phyloP scores from a whole-genome alignment of 2,329 filamentous ascomycete species.

The Zymoseptoria crescenta region DNA sequence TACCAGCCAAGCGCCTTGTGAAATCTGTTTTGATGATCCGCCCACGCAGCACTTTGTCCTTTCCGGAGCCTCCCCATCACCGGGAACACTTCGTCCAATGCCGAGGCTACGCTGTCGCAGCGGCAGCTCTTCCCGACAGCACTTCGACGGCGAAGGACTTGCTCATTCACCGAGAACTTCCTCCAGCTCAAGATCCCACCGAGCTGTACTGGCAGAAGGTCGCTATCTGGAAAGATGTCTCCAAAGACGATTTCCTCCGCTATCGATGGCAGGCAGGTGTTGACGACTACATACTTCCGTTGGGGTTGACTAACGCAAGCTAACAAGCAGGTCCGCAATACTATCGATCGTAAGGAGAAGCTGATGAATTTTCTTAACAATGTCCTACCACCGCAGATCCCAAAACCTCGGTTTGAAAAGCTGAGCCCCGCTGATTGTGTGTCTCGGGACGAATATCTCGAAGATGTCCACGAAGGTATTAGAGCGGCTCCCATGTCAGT shows the following conservation, averaged over 20 bases:
- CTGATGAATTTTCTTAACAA: slow-evolving; percentile 44
- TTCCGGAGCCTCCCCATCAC: neutral
- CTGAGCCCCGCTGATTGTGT: slow-evolving; percentile 33
- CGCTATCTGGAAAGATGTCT: slow-evolving; percentile 40
- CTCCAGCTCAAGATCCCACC: neutral
- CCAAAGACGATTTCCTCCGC: slow-evolving; percentile 43
- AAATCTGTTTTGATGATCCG: neutral
- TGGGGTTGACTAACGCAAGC: neutral
- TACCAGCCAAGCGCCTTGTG: neutral
- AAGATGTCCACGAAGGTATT: slow-evolving; percentile 48
- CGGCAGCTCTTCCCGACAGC: neutral
- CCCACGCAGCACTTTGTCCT: neutral
- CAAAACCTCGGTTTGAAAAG: slow-evolving; percentile 25
- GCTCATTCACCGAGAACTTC: neutral
- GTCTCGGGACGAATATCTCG: slow-evolving; percentile 47
- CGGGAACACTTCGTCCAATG: neutral
- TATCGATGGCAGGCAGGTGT: slow-evolving; percentile 50
- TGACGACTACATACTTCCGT: neutral
- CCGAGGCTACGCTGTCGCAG: neutral
- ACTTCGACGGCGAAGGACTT: neutral
- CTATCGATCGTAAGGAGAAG: slow-evolving; percentile 42
- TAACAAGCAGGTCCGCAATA: slow-evolving; percentile 38
- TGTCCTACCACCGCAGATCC: slow-evolving; percentile 46
- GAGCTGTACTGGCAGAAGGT: slow-evolving; percentile 16
- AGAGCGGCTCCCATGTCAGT: slow-evolving; percentile 52